These are phyloP conservation scores for Collybia nuda DNA, from an alignment of 768 basidiomycete genomes.

Conservation along the genomic window DNA sequence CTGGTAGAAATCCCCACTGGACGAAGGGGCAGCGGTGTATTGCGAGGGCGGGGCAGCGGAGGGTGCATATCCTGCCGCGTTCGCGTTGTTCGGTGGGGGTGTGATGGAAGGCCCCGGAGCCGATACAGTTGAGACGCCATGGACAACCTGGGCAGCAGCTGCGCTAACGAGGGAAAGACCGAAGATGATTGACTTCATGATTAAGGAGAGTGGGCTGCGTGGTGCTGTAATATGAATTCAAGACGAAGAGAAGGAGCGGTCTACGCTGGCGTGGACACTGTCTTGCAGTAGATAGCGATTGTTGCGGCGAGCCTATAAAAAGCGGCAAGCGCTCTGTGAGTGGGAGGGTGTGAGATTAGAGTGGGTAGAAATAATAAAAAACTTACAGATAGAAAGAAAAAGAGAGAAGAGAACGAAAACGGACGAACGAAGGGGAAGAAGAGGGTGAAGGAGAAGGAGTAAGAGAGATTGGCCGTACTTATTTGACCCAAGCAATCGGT, in stretches of 20 bases:
- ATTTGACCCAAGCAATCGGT: slow-evolving; percentile 22
- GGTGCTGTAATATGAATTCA: slow-evolving; percentile 35
- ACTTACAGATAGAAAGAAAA: slow-evolving; percentile 44
- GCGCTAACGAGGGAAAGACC: slow-evolving; percentile 58
- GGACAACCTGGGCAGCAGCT: slow-evolving; percentile 56
- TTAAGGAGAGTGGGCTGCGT: slow-evolving; percentile 47
- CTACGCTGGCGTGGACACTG: slow-evolving; percentile 69
- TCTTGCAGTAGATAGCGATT: slow-evolving; percentile 58
- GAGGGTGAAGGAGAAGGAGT: slow-evolving; percentile 26
- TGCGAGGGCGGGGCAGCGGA: slow-evolving; percentile 31
- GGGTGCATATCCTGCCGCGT: slow-evolving; percentile 17
- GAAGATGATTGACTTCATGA: slow-evolving; percentile 64
- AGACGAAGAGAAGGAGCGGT: slow-evolving; percentile 55
- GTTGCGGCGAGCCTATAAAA: slow-evolving; percentile 34
- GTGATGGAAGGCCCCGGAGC: slow-evolving; percentile 22
- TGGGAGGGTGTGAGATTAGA: not conserved
- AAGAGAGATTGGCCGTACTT: slow-evolving; percentile 11
- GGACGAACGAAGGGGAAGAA: slow-evolving; percentile 46
- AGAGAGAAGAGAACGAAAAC: slow-evolving; percentile 34
- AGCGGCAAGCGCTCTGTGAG: slow-evolving; percentile 44
- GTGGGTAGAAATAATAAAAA: not conserved
- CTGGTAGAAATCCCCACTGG: slow-evolving; percentile 39
- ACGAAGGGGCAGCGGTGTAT: slow-evolving; percentile 29
- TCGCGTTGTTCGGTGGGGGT: slow-evolving; percentile 12
- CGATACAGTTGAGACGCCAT: slow-evolving; percentile 43